Conservation (phyloP, 108 stramenopile genomes). For the Stephanodiscus minutulus region DNA sequence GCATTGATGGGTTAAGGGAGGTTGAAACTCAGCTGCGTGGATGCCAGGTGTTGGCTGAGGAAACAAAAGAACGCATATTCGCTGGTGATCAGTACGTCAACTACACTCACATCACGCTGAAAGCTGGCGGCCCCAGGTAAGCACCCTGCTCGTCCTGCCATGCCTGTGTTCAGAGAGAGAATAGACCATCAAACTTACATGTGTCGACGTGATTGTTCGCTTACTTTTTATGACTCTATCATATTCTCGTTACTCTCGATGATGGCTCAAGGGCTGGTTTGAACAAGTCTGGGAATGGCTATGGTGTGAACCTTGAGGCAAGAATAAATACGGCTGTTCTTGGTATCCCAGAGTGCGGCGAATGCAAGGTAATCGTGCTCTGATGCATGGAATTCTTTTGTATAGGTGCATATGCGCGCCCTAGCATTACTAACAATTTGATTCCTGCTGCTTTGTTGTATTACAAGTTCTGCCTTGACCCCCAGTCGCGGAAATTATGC, state of each 20-base stretch:
- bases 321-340: slow-evolving; percentile 75
- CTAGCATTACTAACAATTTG: not conserved
- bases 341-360: slow-evolving; percentile 76
- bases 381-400: not conserved
- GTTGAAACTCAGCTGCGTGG: slow-evolving; percentile 84
- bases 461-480: slow-evolving; percentile 58
- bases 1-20: slow-evolving; percentile 72
- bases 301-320: slow-evolving; percentile 81
- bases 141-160: not conserved
- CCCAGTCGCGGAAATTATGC: slow-evolving; percentile 60
- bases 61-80: slow-evolving; percentile 65
- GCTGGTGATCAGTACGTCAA: slow-evolving; percentile 89
- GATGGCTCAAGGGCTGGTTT: slow-evolving; percentile 22
- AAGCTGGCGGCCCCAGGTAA: slow-evolving; percentile 60
- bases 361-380: slow-evolving; percentile 53
- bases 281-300: slow-evolving; percentile 47
- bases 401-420: not conserved
- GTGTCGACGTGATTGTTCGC: not conserved
- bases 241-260: not conserved
- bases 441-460: not conserved
- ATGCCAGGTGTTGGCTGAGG: slow-evolving; percentile 69
- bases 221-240: not conserved
- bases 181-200: not conserved
- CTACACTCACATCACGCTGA: slow-evolving; percentile 80
- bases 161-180: not conserved